These are phyloP conservation scores for Fraxinus baroniana DNA, from an alignment of 305 asterid species.

Conservation along the genomic window DNA sequence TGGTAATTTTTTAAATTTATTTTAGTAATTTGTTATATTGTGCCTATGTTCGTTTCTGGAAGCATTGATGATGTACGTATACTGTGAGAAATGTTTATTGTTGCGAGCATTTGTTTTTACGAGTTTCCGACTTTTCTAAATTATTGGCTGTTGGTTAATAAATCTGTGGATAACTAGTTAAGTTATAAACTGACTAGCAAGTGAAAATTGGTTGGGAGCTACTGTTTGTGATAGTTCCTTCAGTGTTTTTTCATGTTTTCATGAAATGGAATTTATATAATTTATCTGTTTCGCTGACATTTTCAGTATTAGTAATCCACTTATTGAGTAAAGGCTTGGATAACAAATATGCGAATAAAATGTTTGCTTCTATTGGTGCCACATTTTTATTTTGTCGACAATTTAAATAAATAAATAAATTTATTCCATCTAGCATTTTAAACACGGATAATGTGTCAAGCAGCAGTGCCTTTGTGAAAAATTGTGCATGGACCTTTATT, in stretches of 20 bases:
- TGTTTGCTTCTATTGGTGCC: background rate
- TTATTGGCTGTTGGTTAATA: background rate
- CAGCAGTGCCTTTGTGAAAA: background rate
- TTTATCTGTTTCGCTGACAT: background rate
- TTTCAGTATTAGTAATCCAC: background rate
- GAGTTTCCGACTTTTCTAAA: background rate
- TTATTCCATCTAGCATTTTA: background rate
- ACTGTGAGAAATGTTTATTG: background rate
- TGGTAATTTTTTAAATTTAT: conserved; percentile 30
- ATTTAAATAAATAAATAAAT: background rate
- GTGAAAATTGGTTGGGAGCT: background rate
- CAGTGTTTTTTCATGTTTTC: background rate
- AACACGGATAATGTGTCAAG: background rate
- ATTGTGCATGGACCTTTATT: background rate
- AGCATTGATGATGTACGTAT: background rate
- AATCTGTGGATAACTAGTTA: background rate
- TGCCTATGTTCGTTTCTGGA: background rate
- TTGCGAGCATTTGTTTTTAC: background rate
- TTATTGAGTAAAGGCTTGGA: background rate
- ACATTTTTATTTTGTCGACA: background rate
- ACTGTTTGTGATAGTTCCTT: background rate
- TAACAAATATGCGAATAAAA: background rate
- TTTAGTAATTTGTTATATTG: background rate
- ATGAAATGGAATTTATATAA: background rate
- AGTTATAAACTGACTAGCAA: background rate